Evolutionary conservation across 768 basidiomycete genomes (phyloP), one percentile per base, ranked within the genome.

Genomic region (Asterophora lycoperdoides): DNA sequence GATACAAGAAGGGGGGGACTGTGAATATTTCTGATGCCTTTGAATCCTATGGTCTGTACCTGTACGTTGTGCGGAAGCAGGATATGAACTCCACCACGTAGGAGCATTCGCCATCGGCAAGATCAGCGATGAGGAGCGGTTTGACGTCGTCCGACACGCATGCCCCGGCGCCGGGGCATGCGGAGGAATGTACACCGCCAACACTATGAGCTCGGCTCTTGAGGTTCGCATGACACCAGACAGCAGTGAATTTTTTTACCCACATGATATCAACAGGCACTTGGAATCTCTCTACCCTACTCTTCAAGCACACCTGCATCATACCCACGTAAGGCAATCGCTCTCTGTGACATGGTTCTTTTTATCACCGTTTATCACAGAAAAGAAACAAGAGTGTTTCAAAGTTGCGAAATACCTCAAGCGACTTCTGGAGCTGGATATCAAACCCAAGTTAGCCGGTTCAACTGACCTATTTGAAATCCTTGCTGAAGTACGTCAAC

Each of bases 181-280:
- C 56, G 89, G 90, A 23, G 89, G 89, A 11, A 92, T 92, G 89
- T 92, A 83, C 62, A 91, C 89, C 8, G 90, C 91, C 29, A 93
- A 93, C 58, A 92, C 90, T 1, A 92, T 93, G 90, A 88, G 86
- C 53, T 84, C 86, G 35, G 84, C 79, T 14, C 72, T 93, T 26
- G 91, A 93, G 64, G 74, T 70, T n/a, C 28, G 52, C 39, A 40
- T 11, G 10, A 19, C 26, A 14, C 9, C 14, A 36, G 13, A 15
- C 9, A 28, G 8, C 34, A 8, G 11, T 23, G 30, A 10, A 15
- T 14, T n/a, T 35, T 11, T 15, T 18, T 26, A 10, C 44, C 11
- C 15, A 14, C 20, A 10, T 7, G 40, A 17, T 50, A 17, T 15
- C 23, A 20, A 34, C 26, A 73, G 67, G 87, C 81, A 5, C 74